Evolutionary conservation across 2,329 filamentous ascomycete genomes (phyloP).

Genomic region (Parasarocladium wereldwijsianum): DNA sequence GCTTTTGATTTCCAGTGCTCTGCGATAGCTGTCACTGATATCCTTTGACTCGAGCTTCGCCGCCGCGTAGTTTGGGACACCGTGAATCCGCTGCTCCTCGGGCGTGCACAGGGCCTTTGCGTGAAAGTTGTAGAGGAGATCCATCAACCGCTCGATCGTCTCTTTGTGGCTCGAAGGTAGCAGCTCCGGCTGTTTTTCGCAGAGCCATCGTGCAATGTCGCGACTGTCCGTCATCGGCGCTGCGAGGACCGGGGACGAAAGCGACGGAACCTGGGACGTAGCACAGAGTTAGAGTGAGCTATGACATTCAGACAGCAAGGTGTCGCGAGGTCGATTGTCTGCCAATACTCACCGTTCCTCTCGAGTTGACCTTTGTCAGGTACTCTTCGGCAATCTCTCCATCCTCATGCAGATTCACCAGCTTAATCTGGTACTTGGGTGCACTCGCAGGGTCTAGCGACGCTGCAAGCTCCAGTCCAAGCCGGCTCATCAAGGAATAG

Average conservation of each 20-base stretch:
- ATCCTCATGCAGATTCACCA: constrained; percentile 13
- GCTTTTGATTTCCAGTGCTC: constrained; percentile 16
- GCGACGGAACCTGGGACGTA: constrained; percentile 13
- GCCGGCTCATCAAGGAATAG: constrained; percentile 17
- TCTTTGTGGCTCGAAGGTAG: constrained; percentile 11
- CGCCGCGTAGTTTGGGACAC: constrained; percentile 14
- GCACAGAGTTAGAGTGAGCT: neutral
- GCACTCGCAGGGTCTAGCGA: constrained; percentile 11
- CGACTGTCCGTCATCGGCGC: constrained; percentile 12
- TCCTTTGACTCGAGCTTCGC: constrained; percentile 13
- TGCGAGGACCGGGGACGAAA: constrained; percentile 12
- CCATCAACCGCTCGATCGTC: constrained; percentile 11
- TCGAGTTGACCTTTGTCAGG: constrained; percentile 13
- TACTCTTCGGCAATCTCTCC: constrained; percentile 15
- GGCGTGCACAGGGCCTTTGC: constrained; percentile 11
- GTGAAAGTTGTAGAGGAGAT: constrained; percentile 13
- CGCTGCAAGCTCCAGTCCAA: constrained; percentile 13
- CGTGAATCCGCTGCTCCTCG: constrained; percentile 11
- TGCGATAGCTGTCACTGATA: constrained; percentile 12
- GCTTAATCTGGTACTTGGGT: constrained; percentile 11
- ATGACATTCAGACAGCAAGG: neutral
- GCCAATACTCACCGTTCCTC: constrained; percentile 13
- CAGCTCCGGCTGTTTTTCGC: constrained; percentile 13
- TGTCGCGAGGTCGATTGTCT: neutral
- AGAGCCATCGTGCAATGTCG: constrained; percentile 15